Evolutionary conservation across 371 early-diverging fungal species (phyloP).

Genomic region (Lichtheimia ornata): DNA sequence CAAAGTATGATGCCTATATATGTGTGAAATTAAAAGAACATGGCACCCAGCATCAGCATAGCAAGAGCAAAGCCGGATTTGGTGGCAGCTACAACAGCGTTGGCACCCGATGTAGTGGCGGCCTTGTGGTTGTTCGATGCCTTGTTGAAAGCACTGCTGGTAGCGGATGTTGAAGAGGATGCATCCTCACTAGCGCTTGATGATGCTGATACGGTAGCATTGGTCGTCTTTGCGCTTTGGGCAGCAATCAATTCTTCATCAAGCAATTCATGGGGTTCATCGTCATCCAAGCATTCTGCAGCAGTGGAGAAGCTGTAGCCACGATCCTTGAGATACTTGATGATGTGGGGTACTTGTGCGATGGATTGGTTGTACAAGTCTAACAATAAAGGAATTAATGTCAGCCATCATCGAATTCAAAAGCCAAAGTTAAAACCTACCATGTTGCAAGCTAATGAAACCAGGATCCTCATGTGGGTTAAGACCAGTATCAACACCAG

Average conservation of each 20-base stretch:
- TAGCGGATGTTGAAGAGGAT: neutral
- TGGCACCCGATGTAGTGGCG: no score
- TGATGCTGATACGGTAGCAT: neutral
- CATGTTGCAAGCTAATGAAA: slow-evolving; percentile 47
- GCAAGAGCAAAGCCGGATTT: no score
- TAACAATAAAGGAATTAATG: slow-evolving; percentile 4
- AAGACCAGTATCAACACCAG: slow-evolving; percentile 29
- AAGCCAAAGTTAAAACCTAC: slow-evolving; percentile 13
- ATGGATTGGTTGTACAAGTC: slow-evolving; percentile 46
- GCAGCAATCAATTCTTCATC: slow-evolving; percentile 3
- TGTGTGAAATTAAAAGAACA: no score
- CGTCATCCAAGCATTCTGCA: slow-evolving; percentile 39
- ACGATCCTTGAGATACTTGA: slow-evolving; percentile 20
- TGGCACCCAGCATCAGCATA: no score
- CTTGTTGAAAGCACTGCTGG: neutral
- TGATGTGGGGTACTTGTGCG: slow-evolving; percentile 37
- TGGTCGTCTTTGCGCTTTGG: slow-evolving; percentile 6
- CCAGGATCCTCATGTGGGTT: slow-evolving; percentile 45
- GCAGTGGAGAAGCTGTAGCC: slow-evolving; percentile 37
- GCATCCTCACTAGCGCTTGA: neutral
- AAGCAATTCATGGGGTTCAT: slow-evolving; percentile 24
- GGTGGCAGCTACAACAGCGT: no score
- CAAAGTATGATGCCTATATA: no score
- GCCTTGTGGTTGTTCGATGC: no score
- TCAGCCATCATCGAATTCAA: no score